Evolutionary conservation across 257 asterid species (phyloP).

Genomic region (Petunia secreta): DNA sequence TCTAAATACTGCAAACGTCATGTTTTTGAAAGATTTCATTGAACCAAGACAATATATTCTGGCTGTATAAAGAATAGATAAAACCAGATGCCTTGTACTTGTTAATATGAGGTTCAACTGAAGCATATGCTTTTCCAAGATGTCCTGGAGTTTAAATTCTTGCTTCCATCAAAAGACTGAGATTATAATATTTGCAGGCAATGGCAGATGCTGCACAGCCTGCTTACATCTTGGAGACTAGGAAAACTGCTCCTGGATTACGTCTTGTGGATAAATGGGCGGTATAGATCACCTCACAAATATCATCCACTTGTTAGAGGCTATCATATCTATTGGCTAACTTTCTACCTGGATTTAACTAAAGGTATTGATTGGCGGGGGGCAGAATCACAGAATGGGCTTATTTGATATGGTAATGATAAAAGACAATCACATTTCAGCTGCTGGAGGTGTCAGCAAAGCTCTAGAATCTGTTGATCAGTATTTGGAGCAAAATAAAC

Average conservation of each 20-base stretch:
- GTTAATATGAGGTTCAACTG: not conserved
- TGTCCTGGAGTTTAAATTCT: not conserved
- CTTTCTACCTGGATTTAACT: slow-evolving; percentile 19
- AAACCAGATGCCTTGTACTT: not conserved
- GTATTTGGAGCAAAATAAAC: slow-evolving; percentile 67
- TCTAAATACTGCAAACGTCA: not conserved
- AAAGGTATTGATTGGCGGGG: slow-evolving; percentile 94
- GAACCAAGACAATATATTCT: not conserved
- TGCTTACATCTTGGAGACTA: slow-evolving; percentile 82
- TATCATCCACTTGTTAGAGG: not conserved
- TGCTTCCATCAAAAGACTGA: not conserved
- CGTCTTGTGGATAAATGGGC: slow-evolving; percentile 99
- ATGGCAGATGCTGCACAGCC: slow-evolving; percentile 97
- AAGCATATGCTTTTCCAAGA: not conserved
- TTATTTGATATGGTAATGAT: slow-evolving; percentile 96
- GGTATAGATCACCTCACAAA: slow-evolving; percentile 63
- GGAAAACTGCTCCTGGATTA: slow-evolving; percentile 97
- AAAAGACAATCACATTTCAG: slow-evolving; percentile 96
- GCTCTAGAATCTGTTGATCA: slow-evolving; percentile 84
- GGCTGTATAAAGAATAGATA: not conserved
- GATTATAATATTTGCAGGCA: slow-evolving; percentile 50
- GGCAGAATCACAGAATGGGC: slow-evolving; percentile 95
- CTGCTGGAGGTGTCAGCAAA: slow-evolving; percentile 77
- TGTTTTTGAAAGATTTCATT: not conserved
- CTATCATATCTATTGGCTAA: not conserved